phyloP scores from a whole-genome alignment of 768 basidiomycete species.

The Tubosaeta brunneosetosa region DNA sequence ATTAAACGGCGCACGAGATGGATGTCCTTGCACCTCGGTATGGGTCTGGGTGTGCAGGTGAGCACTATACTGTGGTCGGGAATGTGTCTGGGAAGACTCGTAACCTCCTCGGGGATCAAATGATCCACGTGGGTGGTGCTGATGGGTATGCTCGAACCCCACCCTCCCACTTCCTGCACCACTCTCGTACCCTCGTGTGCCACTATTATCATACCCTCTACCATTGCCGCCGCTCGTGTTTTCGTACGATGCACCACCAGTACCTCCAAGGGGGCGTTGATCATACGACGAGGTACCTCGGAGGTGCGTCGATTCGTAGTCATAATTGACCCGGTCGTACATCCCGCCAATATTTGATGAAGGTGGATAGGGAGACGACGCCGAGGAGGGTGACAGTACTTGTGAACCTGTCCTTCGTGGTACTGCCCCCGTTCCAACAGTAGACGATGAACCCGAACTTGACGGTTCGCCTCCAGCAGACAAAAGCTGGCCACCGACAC shows the following conservation, averaged over 20 bases:
- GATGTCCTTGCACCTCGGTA: slow-evolving; percentile 17
- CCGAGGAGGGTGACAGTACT: slow-evolving; percentile 7
- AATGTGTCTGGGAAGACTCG: slow-evolving; percentile 21
- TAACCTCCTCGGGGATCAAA: slow-evolving; percentile 25
- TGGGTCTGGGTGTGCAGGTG: slow-evolving; percentile 16
- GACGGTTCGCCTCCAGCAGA: slow-evolving; percentile 13
- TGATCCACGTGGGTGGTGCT: slow-evolving; percentile 24
- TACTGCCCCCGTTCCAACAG: not conserved
- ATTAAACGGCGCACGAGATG: slow-evolving; percentile 17
- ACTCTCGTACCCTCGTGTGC: slow-evolving; percentile 21
- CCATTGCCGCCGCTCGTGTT: slow-evolving; percentile 7
- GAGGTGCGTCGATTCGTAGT: slow-evolving; percentile 14
- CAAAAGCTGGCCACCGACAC: slow-evolving; percentile 19
- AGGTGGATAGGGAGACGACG: slow-evolving; percentile 15
- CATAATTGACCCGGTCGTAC: slow-evolving; percentile 22
- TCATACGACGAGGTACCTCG: slow-evolving; percentile 20
- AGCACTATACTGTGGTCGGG: slow-evolving; percentile 17
- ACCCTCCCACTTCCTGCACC: slow-evolving; percentile 10
- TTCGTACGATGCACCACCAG: slow-evolving; percentile 14
- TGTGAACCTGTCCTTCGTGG: slow-evolving; percentile 17
- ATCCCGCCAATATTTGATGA: slow-evolving; percentile 15
- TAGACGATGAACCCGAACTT: slow-evolving; percentile 5
- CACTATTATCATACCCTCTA: slow-evolving; percentile 21
- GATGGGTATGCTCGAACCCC: slow-evolving; percentile 24
- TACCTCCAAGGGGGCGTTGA: slow-evolving; percentile 12